Percentiles rank a stretch among this genome's conserved stretches.
Conservation (phyloP, 257 asterid genomes). For the Anisodus acutangulus region DNA sequence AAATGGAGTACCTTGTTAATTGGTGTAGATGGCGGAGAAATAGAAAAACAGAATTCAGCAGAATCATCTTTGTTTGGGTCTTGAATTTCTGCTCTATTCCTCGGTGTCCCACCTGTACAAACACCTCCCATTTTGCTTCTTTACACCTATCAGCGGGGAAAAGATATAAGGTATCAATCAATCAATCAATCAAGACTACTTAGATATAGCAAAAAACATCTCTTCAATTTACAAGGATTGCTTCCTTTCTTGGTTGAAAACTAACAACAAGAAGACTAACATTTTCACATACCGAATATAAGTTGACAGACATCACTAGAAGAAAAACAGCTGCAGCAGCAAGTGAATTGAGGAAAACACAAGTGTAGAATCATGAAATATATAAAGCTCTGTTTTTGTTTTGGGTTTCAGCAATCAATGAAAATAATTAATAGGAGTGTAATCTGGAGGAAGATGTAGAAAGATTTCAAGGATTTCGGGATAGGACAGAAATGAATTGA, state of each 20-base stretch:
- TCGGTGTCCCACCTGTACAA: slow-evolving; percentile 75
- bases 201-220: too few species aligned
- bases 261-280: not conserved
- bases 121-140: slow-evolving; percentile 77
- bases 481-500: not conserved
- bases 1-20: slow-evolving; percentile 50
- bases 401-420: not conserved
- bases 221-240: too few species aligned
- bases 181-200: not conserved
- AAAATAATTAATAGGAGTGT: not conserved
- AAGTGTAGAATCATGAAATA: not conserved
- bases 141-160: not conserved
- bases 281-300: not conserved
- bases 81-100: slow-evolving; percentile 37
- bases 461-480: not conserved
- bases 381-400: not conserved
- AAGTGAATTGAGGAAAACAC: not conserved
- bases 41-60: slow-evolving; percentile 64
- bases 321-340: not conserved
- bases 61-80: slow-evolving; percentile 45
- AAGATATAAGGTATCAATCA: not conserved
- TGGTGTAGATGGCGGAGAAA: slow-evolving; percentile 69
- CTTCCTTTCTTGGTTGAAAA: not conserved
- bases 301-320: not conserved
- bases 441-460: not conserved